These are phyloP conservation scores for Leccinum subfulvum DNA, from an alignment of 1,284 basidiomycete genomes.

Conservation along the genomic window DNA sequence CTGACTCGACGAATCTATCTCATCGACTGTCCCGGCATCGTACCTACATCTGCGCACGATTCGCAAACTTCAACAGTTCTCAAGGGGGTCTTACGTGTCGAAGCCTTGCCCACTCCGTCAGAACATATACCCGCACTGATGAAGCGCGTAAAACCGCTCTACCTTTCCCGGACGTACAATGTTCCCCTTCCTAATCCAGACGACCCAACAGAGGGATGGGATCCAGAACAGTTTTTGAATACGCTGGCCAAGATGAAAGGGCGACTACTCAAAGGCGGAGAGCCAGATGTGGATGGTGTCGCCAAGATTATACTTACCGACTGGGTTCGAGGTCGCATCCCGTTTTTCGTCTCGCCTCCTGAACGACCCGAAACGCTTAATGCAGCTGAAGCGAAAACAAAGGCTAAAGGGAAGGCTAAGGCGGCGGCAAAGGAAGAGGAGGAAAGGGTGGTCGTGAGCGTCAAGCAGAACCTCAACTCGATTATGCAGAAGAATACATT, in stretches of 20 bases:
- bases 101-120: slow-evolving; percentile 90
- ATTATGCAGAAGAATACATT: slow-evolving; percentile 86
- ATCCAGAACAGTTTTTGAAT: slow-evolving; percentile 79
- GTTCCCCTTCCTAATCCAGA: slow-evolving; percentile 63
- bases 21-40: slow-evolving; percentile 98
- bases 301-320: slow-evolving; percentile 96
- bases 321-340: slow-evolving; percentile 96
- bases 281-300: slow-evolving; percentile 89
- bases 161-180: slow-evolving; percentile 90
- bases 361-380: slow-evolving; percentile 71
- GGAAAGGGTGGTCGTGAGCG: slow-evolving; percentile 45
- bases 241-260: slow-evolving; percentile 90
- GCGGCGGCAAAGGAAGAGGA: slow-evolving; percentile 31
- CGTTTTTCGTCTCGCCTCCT: slow-evolving; percentile 85
- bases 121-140: slow-evolving; percentile 92
- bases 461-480: slow-evolving; percentile 59
- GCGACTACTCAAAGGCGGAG: slow-evolving; percentile 90
- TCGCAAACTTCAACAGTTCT: slow-evolving; percentile 91
- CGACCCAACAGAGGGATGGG: slow-evolving; percentile 55
- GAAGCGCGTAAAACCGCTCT: slow-evolving; percentile 87
- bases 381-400: slow-evolving; percentile 56
- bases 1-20: slow-evolving; percentile 96
- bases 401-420: slow-evolving; percentile 42
- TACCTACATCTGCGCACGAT: slow-evolving; percentile 90
- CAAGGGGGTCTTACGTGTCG: slow-evolving; percentile 96